Evolutionary conservation across 345 rosid species (phyloP), one percentile per base, ranked within the genome.

Genomic region (Nasturtium officinale): DNA sequence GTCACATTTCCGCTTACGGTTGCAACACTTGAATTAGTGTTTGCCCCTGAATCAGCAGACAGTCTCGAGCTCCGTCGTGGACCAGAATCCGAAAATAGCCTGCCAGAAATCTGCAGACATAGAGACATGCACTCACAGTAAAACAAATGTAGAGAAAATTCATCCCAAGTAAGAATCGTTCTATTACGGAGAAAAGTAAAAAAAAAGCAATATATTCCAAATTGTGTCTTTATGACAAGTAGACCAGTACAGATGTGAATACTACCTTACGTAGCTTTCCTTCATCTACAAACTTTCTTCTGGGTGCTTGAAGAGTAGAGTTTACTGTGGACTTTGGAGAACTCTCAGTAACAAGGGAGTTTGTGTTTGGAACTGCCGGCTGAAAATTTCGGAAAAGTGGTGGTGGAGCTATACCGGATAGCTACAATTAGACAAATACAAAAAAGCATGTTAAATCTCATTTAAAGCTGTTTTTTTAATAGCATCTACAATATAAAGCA

Each of bases 261-360:
- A 52, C 77, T 72, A 95, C 99, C 99, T 95, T 92, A 25, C 98
- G 86, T 73, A 95, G 76, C 80, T 95, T 95, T 81, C 99, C 98
- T 83, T 95, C 99, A 80, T 95, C 99, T 60, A 95, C 93, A 79
- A 95, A 88, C 84, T 95, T 95, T 75, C 98, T 87, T 79, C 97
- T 84, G 78, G 98, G 98, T 62, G 96, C 97, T 82, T 88, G 99
- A 72, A 92, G 82, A 73, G 86, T 88, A 57, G 97, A 79, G 86
- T 85, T 92, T 63, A 89, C 83, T 35, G 79, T 87, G 72, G 96
- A 89, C 83, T 75, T 92, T 26, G 88, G 85, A 56, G 89, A 84
- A 82, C 72, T 86, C 56, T 92, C 98, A 65, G 84, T 55, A 61
- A 54, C 74, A 70, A 77, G 79, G 33, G 85, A 60, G 73, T 75